These are phyloP conservation scores for Blastobotrys mokoenaii DNA, from an alignment of 805 yeast genomes.

Conservation along the genomic window DNA sequence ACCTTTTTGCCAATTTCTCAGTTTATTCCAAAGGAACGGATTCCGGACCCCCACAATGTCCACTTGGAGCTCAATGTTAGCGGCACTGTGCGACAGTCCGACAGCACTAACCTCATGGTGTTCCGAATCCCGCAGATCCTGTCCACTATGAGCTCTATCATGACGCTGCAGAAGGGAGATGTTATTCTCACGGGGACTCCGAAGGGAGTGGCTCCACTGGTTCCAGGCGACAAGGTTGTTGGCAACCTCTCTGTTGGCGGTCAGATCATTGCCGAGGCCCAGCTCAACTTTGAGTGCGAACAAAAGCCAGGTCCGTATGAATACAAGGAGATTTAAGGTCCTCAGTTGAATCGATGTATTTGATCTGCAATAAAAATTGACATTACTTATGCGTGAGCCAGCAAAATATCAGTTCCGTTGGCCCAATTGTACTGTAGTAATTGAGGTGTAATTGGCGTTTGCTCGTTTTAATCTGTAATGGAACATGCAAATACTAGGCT, in stretches of 20 bases:
- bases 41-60: conserved; percentile 69
- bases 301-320: conserved; percentile 53
- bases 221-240: conserved; percentile 68
- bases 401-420: no score
- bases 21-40: conserved; percentile 54
- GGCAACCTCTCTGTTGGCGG: conserved; percentile 58
- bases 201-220: conserved; percentile 84
- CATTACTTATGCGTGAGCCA: no score
- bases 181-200: conserved; percentile 94
- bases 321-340: conserved; percentile 35
- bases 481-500: no score
- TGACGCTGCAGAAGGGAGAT: conserved; percentile 89
- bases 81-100: conserved; percentile 60
- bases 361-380: no score
- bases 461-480: no score
- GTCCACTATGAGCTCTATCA: conserved; percentile 72
- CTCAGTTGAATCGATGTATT: no score
- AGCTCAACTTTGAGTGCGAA: conserved; percentile 44
- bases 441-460: no score
- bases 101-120: conserved; percentile 73
- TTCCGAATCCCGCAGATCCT: conserved; percentile 78
- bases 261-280: conserved; percentile 41
- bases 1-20: conserved; percentile 85
- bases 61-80: conserved; percentile 59
- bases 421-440: no score